Evolutionary conservation across 2,329 filamentous ascomycete genomes (phyloP).

Genomic region (Nothomitra cinnamomea): DNA sequence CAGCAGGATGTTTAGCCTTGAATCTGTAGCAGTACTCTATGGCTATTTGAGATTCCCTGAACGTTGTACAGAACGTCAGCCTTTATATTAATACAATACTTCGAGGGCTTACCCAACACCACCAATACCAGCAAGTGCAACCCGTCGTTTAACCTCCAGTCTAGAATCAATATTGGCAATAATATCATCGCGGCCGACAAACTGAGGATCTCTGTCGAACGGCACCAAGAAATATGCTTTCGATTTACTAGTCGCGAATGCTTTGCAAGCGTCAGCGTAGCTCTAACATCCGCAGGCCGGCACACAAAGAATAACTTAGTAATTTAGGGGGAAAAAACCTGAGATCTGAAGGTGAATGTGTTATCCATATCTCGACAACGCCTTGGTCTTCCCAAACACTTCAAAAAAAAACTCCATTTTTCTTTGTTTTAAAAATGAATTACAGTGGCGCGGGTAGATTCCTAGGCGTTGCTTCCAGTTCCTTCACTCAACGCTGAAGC

Average conservation of each 20-base stretch:
- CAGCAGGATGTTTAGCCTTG: conserved; percentile 5
- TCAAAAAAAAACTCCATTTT: too few species aligned
- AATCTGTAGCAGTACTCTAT: conserved; percentile 12
- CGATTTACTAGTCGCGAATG: background rate
- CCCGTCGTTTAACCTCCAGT: conserved; percentile 7
- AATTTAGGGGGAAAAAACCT: too few species aligned
- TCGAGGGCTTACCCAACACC: conserved; percentile 10
- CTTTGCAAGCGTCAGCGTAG: background rate
- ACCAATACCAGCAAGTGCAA: conserved; percentile 11
- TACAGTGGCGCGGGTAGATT: too few species aligned
- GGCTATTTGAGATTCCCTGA: conserved; percentile 11
- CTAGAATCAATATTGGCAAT: conserved; percentile 8
- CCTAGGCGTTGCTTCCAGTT: too few species aligned
- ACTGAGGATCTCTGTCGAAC: conserved; percentile 9
- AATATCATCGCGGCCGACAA: conserved; percentile 10
- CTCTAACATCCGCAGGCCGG: too few species aligned
- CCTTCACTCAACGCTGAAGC: too few species aligned
- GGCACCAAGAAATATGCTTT: conserved; percentile 2
- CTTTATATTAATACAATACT: background rate
- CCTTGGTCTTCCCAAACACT: too few species aligned
- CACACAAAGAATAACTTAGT: too few species aligned
- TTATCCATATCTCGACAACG: too few species aligned
- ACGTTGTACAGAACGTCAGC: background rate
- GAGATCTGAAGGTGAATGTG: too few species aligned
- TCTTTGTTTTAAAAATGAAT: too few species aligned